A percentile compares a stretch with the other conserved stretches of the same genome.
Evolutionary conservation across 371 early-diverging fungal species (phyloP).

Genomic region (Actinomucor elegans): DNA sequence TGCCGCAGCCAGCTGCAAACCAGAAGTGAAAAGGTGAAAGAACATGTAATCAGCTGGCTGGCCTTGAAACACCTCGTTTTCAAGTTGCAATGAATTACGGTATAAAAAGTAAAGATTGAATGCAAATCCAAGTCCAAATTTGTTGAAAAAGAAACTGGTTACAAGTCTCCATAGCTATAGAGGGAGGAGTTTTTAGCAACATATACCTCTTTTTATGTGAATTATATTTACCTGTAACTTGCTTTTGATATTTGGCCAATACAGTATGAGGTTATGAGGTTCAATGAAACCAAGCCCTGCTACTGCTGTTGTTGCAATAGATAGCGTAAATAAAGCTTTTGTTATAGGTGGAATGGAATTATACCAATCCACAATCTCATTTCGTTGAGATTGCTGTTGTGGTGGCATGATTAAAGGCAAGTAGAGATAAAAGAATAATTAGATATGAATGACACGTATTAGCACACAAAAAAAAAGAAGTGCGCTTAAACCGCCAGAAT

Average conservation of each 20-base stretch:
- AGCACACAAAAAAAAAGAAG: slow-evolving; percentile 6
- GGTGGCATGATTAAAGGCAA: slow-evolving; percentile 17
- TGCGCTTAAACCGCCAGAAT: background rate
- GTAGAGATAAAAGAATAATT: background rate
- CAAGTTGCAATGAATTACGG: slow-evolving; percentile 71
- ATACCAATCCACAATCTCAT: slow-evolving; percentile 50
- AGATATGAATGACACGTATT: too few species aligned
- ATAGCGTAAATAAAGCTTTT: slow-evolving; percentile 54
- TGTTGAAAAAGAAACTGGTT: slow-evolving; percentile 65
- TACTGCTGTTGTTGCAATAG: slow-evolving; percentile 51
- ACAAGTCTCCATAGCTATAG: slow-evolving; percentile 76
- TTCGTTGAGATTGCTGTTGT: slow-evolving; percentile 14
- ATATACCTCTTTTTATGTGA: too few species aligned
- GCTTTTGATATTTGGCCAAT: slow-evolving; percentile 33
- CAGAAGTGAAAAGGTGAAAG: slow-evolving; percentile 61
- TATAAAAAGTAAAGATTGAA: slow-evolving; percentile 76
- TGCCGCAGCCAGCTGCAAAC: slow-evolving; percentile 38
- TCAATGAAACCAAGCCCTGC: slow-evolving; percentile 44
- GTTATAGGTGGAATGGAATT: slow-evolving; percentile 66
- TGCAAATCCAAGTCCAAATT: slow-evolving; percentile 57
- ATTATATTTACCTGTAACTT: slow-evolving; percentile 25
- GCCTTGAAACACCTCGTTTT: slow-evolving; percentile 66
- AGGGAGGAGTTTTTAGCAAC: background rate
- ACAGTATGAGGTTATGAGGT: slow-evolving; percentile 37
- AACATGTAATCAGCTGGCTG: slow-evolving; percentile 82